Evolutionary conservation across 2,329 filamentous ascomycete species (phyloP), one percentile per base, ranked within the genome.

Genomic region (Corynespora cassiicola): DNA sequence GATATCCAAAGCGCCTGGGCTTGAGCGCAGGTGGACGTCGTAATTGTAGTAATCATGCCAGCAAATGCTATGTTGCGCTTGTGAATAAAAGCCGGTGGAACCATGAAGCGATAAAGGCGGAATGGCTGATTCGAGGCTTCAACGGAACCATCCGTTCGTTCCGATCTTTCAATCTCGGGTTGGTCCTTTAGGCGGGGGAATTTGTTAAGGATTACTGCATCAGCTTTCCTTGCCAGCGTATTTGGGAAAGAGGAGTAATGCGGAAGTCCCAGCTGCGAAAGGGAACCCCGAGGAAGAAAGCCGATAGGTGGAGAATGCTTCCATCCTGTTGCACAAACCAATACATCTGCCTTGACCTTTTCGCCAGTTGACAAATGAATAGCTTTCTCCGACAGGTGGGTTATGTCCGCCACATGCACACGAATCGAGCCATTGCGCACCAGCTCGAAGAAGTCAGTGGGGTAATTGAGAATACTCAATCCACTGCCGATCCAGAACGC

Each of bases 381-480:
- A 0, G 58, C 66, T 16, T 66, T 52, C 2, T 65, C 51, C 0
- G 71, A 70, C 3, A 84, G 67, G 17, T 65, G 65, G 5, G 64
- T 59, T 8, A 85, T 71, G 36, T 82, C 77, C 15, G 73, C 71
- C 6, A 80, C 58, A 36, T 82, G 74, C 1, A 84, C 68, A n/a
- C 66, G 65, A 16, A 84, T 74, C n/a, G 69, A 70, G 4, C 76
- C 75, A 8, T 69, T 56, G 27, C 68, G 70, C 9, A 85, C 69
- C 9, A 80, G 64, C 6, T 78, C 74, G 52, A 81, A 77, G 47
- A 84, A 73, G 43, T 79, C 69, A 7, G 68, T 71, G 0, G 71
- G 68, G 50, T 79, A 84, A 53, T 84, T 84, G 37, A 81, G 67
- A 19, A 84, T 81, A 30, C 76, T 75, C 21, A 83, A 69, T 0